phyloP scores from a whole-genome alignment of 768 basidiomycete species.

The Termitomyces titanicus region DNA sequence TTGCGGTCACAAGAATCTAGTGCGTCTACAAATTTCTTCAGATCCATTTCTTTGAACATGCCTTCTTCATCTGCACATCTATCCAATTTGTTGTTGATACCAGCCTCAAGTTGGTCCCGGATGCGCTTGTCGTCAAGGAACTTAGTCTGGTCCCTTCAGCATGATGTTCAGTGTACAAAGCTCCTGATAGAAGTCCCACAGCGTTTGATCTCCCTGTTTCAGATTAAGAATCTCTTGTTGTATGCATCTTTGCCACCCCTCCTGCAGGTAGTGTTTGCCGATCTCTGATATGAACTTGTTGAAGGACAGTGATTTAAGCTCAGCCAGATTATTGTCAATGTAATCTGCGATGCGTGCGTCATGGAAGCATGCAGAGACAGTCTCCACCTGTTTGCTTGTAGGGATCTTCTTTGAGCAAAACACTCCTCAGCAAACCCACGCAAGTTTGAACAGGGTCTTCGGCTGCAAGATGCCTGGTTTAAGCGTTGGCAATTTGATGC shows the following conservation, averaged over 20 bases:
- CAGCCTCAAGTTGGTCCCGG: background rate
- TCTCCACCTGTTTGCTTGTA: background rate
- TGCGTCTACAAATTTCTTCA: no score
- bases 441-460: background rate
- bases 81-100: background rate
- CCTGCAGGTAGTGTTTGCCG: background rate
- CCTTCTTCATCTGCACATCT: no score
- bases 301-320: background rate
- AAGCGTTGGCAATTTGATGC: no score
- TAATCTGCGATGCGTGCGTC: background rate
- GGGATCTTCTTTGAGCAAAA: no score
- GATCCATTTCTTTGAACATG: no score
- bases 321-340: no score
- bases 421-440: no score
- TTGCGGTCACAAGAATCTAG: background rate
- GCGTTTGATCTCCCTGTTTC: background rate
- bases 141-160: background rate
- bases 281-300: background rate
- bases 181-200: background rate
- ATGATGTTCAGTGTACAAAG: background rate
- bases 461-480: background rate
- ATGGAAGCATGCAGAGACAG: background rate
- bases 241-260: background rate
- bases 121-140: no score
- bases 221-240: background rate